Evolutionary conservation across 768 basidiomycete genomes (phyloP), one percentile per base, ranked within the genome.

Genomic region (Gloeophyllum trabeum): DNA sequence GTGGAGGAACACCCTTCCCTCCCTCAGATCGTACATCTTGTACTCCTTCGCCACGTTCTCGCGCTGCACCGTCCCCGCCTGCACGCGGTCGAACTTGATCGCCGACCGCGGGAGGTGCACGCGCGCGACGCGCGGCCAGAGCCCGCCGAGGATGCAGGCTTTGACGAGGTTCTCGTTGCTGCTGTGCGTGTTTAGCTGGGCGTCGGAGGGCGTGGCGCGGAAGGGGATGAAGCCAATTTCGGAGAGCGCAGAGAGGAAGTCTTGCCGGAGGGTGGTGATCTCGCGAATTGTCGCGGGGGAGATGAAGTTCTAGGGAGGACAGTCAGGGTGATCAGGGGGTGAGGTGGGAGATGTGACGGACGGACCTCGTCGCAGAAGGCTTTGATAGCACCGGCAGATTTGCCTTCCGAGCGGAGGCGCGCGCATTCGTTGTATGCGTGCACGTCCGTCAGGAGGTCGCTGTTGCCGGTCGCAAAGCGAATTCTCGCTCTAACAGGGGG

Each of bases 281-380:
- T 94, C 92, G 22, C 82, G 79, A 37, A 93, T 47, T 3, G 83
- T 76, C 1, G 76, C 66, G 5, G 58, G 48, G 4, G 84, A 89
- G 49, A 97, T 88, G 60, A 87, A 96, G 57, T 90, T 86, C 85
- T 92, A 18, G 25, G n/a, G n/a, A n/a, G n/a, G n/a, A n/a, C n/a
- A n/a, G n/a, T n/a, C n/a, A n/a, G n/a, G n/a, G n/a, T n/a, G 20
- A 21, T 6, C 39, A 6, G 14, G 5, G 26, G 1, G 23, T 6
- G 14, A 12, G 49, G 24, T 35, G 18, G 24, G 37, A 32, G 20
- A 62, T 10, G 19, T 21, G 3, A 16, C 21, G 5, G 24, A 40
- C 60, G 32, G 47, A 75, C 88, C 54, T 84, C 71, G 55, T 88
- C 81, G 54, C 83, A 88, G 55, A 89, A 93, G 16, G 55, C 51